Evolutionary conservation across 345 rosid genomes (phyloP).

Genomic region (Salix suchowensis): DNA sequence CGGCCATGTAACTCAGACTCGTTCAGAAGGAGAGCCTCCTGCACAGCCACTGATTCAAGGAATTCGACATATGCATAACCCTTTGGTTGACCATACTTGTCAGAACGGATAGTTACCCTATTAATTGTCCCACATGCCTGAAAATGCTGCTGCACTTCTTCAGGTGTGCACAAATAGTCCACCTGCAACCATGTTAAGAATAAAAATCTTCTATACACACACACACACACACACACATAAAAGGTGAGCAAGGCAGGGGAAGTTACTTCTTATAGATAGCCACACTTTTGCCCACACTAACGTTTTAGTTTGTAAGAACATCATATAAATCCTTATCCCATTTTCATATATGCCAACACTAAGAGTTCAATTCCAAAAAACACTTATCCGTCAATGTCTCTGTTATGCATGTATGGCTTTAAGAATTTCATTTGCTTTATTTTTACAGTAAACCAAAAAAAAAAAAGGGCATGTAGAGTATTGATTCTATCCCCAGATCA

Average conservation of each 20-base stretch:
- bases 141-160: conserved; percentile 80
- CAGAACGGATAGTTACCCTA: conserved; percentile 65
- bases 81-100: conserved; percentile 71
- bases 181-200: conserved; percentile 37
- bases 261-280: neutral
- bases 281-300: neutral
- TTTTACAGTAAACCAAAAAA: neutral
- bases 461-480: neutral
- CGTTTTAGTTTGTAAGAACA: neutral
- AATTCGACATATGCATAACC: conserved; percentile 81
- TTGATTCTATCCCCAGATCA: neutral
- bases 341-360: neutral
- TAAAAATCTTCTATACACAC: neutral
- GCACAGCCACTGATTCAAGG: conserved; percentile 59
- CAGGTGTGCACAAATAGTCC: conserved; percentile 68
- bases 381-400: neutral
- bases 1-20: conserved; percentile 73
- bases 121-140: conserved; percentile 72
- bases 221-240: neutral
- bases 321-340: neutral
- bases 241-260: neutral
- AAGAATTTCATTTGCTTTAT: neutral
- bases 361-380: neutral
- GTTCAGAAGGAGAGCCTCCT: conserved; percentile 56
- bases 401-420: neutral